Percentiles rank a stretch among this genome's conserved stretches.
Evolutionary conservation across 2,329 filamentous ascomycete species (phyloP).

Genomic region (Fusarium miscanthi): DNA sequence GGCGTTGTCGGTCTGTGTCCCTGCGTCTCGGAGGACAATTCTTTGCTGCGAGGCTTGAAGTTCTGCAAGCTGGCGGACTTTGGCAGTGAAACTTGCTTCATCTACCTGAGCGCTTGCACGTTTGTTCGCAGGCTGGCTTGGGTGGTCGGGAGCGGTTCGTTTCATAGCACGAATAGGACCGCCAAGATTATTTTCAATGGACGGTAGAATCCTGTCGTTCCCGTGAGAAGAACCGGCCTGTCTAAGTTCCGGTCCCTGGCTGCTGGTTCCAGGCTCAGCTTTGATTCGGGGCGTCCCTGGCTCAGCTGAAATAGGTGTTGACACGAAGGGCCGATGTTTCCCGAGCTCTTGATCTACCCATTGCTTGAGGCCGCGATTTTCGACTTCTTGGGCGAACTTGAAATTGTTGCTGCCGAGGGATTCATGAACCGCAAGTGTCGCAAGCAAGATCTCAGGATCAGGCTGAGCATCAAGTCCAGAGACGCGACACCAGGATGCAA

Average conservation of each 20-base stretch:
- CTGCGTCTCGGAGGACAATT: background rate
- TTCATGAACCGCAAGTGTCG: slow-evolving; percentile 2
- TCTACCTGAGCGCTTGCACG: background rate
- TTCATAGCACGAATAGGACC: background rate
- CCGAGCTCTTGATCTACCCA: slow-evolving; percentile 19
- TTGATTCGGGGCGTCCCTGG: background rate
- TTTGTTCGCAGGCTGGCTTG: background rate
- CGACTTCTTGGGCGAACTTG: background rate
- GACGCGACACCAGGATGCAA: slow-evolving; percentile 10
- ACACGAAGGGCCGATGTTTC: background rate
- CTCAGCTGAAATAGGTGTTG: background rate
- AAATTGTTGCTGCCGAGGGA: background rate
- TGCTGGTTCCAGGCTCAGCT: background rate
- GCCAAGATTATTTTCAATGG: background rate
- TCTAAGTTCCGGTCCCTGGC: fast-evolving
- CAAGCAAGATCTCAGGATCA: background rate
- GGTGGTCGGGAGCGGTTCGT: background rate
- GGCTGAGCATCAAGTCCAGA: background rate
- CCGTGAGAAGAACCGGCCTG: background rate
- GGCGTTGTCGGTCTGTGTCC: slow-evolving; percentile 9
- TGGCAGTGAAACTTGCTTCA: background rate
- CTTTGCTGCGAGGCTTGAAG: background rate
- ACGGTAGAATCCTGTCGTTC: background rate
- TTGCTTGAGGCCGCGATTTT: background rate
- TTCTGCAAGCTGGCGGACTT: background rate